phyloP scores from a whole-genome alignment of 169 alveolate genomes.

The Plasmodium ovale region DNA sequence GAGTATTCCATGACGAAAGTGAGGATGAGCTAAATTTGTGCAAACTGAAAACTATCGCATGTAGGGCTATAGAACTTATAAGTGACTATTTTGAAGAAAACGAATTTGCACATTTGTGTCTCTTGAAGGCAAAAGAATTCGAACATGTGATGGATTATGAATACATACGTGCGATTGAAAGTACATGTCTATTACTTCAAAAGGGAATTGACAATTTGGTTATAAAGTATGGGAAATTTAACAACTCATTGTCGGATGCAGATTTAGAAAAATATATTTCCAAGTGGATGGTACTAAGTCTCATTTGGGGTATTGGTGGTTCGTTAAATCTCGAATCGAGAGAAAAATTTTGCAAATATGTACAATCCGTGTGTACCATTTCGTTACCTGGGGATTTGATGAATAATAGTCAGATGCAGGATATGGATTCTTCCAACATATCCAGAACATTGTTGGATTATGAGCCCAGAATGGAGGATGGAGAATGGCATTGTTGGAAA shows the following conservation, averaged over 20 bases:
- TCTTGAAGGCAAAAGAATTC: conserved; percentile 29
- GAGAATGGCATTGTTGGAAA: conserved; percentile 95
- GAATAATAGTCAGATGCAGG: not conserved
- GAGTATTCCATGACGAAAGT: conserved; percentile 57
- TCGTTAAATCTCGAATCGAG: conserved; percentile 91
- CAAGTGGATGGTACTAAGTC: conserved; percentile 89
- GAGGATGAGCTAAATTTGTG: conserved; percentile 24
- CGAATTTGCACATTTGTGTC: conserved; percentile 69
- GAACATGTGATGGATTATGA: conserved; percentile 78
- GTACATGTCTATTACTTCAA: conserved; percentile 50
- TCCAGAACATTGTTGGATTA: conserved; percentile 92
- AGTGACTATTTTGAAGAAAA: conserved; percentile 76
- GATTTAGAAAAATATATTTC: conserved; percentile 85
- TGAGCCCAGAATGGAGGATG: conserved; percentile 94
- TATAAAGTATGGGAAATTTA: conserved; percentile 41
- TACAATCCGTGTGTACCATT: conserved; percentile 83
- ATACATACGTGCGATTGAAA: conserved; percentile 73
- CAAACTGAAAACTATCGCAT: conserved; percentile 30
- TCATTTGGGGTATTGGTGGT: conserved; percentile 96
- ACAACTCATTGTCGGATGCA: conserved; percentile 36
- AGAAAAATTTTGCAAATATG: conserved; percentile 86
- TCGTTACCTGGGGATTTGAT: conserved; percentile 78
- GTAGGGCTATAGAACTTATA: conserved; percentile 48
- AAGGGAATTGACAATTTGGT: conserved; percentile 74
- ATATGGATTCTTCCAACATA: conserved; percentile 12